Base-by-base conservation (phyloP, 345 rosid species). In the Rhizophora mangle region DNA sequence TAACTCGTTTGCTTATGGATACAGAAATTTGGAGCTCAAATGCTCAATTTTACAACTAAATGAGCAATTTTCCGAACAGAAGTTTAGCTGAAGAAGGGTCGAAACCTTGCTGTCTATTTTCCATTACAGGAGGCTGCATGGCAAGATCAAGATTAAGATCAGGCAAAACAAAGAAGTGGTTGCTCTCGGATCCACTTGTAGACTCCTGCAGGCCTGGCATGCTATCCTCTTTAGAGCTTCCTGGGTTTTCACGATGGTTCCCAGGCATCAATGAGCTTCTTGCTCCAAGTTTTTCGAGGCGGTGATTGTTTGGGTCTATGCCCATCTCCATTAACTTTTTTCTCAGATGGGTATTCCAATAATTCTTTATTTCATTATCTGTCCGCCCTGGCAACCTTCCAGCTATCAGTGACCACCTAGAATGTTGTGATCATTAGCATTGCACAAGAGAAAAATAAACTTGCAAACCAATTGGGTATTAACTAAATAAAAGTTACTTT, bases 371-470 rank as follows among this genome's bases (percentile, higher is more conserved):
- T 72, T 79, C 82, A 27, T 75, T 75, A 24, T 75, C 82, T 0
- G 82, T 79, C 58, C 77, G 72, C 49, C 82, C 82, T 10, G 82
- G 82, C 51, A 79, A 64, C 31, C 82, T 72, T 72, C 82, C 82
- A 2, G 77, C 80, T 24, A 79, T 75, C 31, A 79, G 59, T 20
- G 82, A 72, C 82, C 82, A 75, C 72, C 80, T 79, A 37, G 61
- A 39, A 21, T 15, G 60, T 55, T 55, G 30, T 22, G 11, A 55
- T 26, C 1, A 55, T 55, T 16, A 22, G 29, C 59, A 54, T 54
- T 54, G 59, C 10, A 54, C 26, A 26, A 11, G 9, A 8, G 59
- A 22, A 54, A 26, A 54, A 5, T 10, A 39, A 39, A 9, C 47
- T 9, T 43, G 16, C 18, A 43, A 11, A 43, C 49, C 49, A 43